These are phyloP conservation scores for Carpinus fangiana DNA, from an alignment of 306 rosid genomes.

Conservation along the genomic window DNA sequence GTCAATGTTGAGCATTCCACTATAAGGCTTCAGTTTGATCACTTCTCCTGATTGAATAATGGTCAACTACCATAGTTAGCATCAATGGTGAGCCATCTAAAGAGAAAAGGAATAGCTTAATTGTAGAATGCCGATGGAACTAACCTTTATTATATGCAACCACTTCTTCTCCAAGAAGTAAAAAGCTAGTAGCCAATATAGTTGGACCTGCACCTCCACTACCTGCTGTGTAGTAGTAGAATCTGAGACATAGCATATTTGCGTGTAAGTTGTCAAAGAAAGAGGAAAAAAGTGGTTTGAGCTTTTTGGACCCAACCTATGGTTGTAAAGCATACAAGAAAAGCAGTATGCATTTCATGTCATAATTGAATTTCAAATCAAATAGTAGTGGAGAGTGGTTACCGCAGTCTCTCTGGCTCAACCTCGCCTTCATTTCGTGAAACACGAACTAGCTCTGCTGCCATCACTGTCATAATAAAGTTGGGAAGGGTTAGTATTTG, in stretches of 20 bases:
- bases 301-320: neutral
- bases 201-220: slow-evolving; percentile 98
- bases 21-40: slow-evolving; percentile 87
- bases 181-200: slow-evolving; percentile 85
- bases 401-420: slow-evolving; percentile 84
- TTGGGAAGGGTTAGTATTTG: slow-evolving; percentile 19
- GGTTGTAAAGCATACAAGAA: slow-evolving; percentile 6
- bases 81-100: slow-evolving; percentile 35
- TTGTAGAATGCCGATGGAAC: slow-evolving; percentile 24
- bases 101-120: slow-evolving; percentile 25
- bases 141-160: slow-evolving; percentile 84
- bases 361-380: slow-evolving; percentile 1
- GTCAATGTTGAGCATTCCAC: slow-evolving; percentile 92
- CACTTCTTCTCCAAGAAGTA: slow-evolving; percentile 94
- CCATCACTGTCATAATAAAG: slow-evolving; percentile 68
- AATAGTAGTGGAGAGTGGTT: slow-evolving; percentile 25
- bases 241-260: slow-evolving; percentile 51
- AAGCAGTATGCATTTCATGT: neutral
- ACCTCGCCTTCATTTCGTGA: slow-evolving; percentile 61
- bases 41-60: slow-evolving; percentile 69
- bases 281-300: slow-evolving; percentile 1
- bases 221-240: slow-evolving; percentile 93
- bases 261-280: slow-evolving; percentile 22
- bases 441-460: slow-evolving; percentile 80
- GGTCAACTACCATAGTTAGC: slow-evolving; percentile 44